Conservation (phyloP, 2,329 filamentous ascomycete genomes). For the Hypoxylon rubiginosum region DNA sequence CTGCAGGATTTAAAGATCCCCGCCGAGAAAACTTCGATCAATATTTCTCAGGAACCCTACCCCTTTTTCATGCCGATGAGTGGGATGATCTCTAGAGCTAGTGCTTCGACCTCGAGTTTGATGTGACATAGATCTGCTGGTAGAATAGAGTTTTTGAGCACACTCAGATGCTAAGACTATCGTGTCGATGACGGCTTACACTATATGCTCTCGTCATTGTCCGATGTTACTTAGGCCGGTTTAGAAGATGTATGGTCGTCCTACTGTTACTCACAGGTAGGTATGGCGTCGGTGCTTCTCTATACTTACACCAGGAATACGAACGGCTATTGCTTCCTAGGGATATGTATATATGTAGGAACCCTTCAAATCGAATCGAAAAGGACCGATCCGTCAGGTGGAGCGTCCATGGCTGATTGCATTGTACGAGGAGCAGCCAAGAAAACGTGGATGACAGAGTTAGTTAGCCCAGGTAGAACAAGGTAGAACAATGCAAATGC, state of each 20-base stretch:
- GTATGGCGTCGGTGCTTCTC: slow-evolving; percentile 1
- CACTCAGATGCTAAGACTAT: neutral
- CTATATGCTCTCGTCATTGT: neutral
- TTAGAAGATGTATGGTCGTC: neutral
- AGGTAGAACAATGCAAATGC: slow-evolving; percentile 14
- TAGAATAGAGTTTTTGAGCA: neutral
- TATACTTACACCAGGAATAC: slow-evolving; percentile 3
- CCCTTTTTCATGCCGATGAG: slow-evolving; percentile 30
- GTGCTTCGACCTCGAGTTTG: neutral
- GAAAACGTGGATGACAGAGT: slow-evolving; percentile 19
- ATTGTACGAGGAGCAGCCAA: slow-evolving; percentile 30
- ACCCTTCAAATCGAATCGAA: slow-evolving; percentile 15
- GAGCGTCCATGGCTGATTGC: slow-evolving; percentile 29
- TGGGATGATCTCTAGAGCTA: neutral
- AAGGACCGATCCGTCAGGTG: slow-evolving; percentile 27
- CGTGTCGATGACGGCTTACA: neutral
- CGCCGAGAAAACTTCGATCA: slow-evolving; percentile 11
- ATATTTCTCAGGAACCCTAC: slow-evolving; percentile 10
- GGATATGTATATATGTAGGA: neutral
- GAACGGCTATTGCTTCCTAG: neutral
- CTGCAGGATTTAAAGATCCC: slow-evolving; percentile 32
- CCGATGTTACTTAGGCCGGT: neutral
- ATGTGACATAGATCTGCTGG: neutral
- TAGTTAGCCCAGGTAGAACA: slow-evolving; percentile 5
- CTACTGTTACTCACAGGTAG: neutral